Conservation (phyloP, 2,329 filamentous ascomycete genomes). For the Aspergillus versicolor region DNA sequence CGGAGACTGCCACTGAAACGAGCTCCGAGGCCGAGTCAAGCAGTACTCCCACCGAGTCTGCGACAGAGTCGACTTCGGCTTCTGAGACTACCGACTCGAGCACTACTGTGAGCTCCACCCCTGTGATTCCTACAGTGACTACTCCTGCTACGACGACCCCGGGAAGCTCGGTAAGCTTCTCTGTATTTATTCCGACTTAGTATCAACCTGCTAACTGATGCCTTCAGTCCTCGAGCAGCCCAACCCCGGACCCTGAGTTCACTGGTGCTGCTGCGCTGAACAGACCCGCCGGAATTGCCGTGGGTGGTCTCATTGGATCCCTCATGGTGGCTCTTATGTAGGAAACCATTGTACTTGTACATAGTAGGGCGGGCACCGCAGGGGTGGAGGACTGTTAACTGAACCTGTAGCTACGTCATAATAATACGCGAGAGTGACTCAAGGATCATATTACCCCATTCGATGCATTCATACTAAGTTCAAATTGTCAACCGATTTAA, state of each 20-base stretch:
- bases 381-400: no score
- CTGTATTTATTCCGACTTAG: background rate
- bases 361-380: no score
- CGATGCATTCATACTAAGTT: no score
- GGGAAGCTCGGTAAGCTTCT: constrained; percentile 1
- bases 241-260: background rate
- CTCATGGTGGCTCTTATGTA: background rate
- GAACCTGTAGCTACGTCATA: no score
- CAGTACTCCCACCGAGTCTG: background rate
- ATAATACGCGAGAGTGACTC: no score
- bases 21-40: background rate
- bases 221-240: background rate
- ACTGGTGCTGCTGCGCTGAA: background rate
- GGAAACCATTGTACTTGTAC: background rate
- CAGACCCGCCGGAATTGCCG: background rate
- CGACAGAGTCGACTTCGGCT: background rate
- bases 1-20: background rate
- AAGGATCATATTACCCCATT: no score
- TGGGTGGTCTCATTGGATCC: background rate
- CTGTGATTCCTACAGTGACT: background rate
- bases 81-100: background rate
- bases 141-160: background rate
- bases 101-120: background rate
- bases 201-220: background rate
- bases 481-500: no score